These are phyloP conservation scores for Suillus paluster DNA, from an alignment of 768 basidiomycete species.

Conservation along the genomic window DNA sequence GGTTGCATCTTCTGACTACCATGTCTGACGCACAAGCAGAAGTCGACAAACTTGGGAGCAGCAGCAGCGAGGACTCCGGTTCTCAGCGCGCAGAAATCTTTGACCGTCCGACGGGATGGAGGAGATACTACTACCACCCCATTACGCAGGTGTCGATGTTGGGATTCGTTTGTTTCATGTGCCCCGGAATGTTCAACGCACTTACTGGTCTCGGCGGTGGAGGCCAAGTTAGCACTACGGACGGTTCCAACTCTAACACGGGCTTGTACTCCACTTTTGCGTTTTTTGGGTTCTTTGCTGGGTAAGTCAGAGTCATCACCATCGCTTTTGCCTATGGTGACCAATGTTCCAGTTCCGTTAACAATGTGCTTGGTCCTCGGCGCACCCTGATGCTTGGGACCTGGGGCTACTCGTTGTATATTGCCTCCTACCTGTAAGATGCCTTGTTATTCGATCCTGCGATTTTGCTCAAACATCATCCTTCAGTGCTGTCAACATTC, in stretches of 20 bases:
- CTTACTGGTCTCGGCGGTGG: slow-evolving; percentile 81
- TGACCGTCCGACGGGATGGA: slow-evolving; percentile 55
- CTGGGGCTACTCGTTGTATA: slow-evolving; percentile 55
- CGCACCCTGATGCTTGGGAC: slow-evolving; percentile 55
- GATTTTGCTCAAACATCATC: neutral
- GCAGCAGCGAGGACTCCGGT: slow-evolving; percentile 34
- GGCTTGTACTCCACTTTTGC: slow-evolving; percentile 70
- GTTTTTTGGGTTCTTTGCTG: slow-evolving; percentile 67
- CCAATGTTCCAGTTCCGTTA: slow-evolving; percentile 57
- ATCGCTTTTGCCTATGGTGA: neutral
- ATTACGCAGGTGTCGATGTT: slow-evolving; percentile 49
- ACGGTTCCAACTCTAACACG: slow-evolving; percentile 69
- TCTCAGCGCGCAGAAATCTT: slow-evolving; percentile 36
- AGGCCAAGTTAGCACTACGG: slow-evolving; percentile 68
- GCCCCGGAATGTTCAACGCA: slow-evolving; percentile 76
- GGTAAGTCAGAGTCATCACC: slow-evolving; percentile 44
- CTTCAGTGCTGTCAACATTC: slow-evolving; percentile 47
- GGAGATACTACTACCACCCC: slow-evolving; percentile 60
- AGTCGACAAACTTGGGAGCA: slow-evolving; percentile 24
- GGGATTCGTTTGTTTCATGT: slow-evolving; percentile 67
- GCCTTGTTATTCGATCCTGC: slow-evolving; percentile 1
- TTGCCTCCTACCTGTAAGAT: slow-evolving; percentile 49
- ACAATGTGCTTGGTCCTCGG: slow-evolving; percentile 66
- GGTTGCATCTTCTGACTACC: neutral
- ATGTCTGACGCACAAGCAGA: slow-evolving; percentile 27